phyloP scores from a whole-genome alignment of 169 alveolate genomes.

The Plasmodium inui region DNA sequence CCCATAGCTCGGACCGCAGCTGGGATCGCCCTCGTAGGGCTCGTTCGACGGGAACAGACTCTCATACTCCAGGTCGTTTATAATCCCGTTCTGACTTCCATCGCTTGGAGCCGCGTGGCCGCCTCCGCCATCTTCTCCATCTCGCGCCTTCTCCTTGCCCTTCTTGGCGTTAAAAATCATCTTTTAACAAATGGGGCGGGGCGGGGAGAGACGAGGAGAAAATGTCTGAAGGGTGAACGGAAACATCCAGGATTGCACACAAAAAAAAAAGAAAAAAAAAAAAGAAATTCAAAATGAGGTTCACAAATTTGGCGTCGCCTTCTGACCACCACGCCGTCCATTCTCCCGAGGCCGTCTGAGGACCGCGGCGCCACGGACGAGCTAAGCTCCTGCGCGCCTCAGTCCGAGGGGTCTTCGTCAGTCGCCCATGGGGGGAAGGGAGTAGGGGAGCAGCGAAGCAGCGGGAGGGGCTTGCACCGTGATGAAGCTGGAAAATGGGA shows the following conservation, averaged over 20 bases:
- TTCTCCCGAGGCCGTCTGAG: not conserved
- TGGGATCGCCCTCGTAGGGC: not conserved
- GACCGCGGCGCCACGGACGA: not conserved
- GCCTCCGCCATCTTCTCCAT: not conserved
- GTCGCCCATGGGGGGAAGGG: not conserved
- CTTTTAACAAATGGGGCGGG: not conserved
- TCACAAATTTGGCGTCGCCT: not conserved
- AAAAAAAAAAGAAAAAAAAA: not conserved
- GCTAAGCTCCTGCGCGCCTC: not conserved
- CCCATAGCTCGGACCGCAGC: not conserved
- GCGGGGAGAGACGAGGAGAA: not conserved
- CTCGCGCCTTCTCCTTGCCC: not conserved
- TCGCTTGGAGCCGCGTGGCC: not conserved
- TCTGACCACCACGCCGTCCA: not conserved
- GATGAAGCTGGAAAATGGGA: not conserved
- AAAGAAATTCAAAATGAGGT: not conserved
- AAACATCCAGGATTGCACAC: not conserved
- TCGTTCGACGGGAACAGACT: not conserved
- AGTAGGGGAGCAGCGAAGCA: no score
- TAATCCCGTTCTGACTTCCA: not conserved
- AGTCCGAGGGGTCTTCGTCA: not conserved
- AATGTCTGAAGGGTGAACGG: not conserved
- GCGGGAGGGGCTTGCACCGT: not conserved
- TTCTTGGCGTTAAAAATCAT: not conserved
- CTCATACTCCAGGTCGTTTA: not conserved